Evolutionary conservation across 1,284 basidiomycete genomes (phyloP), one percentile per base, ranked within the genome.

Genomic region (Cryptococcus deneoformans): DNA sequence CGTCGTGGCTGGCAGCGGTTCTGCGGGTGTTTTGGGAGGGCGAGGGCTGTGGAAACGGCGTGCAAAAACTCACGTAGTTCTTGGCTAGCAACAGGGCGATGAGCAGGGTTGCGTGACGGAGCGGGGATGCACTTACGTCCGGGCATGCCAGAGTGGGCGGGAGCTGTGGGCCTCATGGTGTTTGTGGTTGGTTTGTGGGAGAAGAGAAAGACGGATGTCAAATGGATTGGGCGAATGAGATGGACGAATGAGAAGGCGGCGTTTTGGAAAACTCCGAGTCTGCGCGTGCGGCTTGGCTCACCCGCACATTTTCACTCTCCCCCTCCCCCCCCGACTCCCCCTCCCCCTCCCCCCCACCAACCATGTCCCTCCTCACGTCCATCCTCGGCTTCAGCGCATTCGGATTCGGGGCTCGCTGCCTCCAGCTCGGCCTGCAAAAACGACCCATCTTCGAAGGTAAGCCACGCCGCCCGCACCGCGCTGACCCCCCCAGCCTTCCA

Each of bases 361-460:
- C 62, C 66, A 91, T 90, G 88, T 79, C 87, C 50, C 80, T 90
- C 70, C 77, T 89, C 63, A 79, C 84, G 58, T 88, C 84, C 73
- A 79, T 92, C 65, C 70, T 89, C 71, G 90, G 90, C 50, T 90
- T 89, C 79, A 86, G 87, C 16, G 77, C 83, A 57, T 87, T 90
- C 69, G 90, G 90, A 36, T 84, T 92, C 55, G 85, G 85, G 16
- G 85, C 86, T 12, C 83, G 90, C 62, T 80, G 89, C 60, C 88
- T 88, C 65, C 90, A 92, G 77, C 85, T 92, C 24, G 87, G 86
- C 52, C 86, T 92, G 66, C 88, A 90, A 61, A 61, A 76, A 65
- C 67, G 76, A 46, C 60, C 62, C 45, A 69, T 78, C 57, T 73
- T 75, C 62, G 65, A 68, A 29, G 65, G 77, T 78, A 57, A 51